Evolutionary conservation across 192 early-diverging fungal genomes (phyloP).

Genomic region (Chytriomyces sp.): DNA sequence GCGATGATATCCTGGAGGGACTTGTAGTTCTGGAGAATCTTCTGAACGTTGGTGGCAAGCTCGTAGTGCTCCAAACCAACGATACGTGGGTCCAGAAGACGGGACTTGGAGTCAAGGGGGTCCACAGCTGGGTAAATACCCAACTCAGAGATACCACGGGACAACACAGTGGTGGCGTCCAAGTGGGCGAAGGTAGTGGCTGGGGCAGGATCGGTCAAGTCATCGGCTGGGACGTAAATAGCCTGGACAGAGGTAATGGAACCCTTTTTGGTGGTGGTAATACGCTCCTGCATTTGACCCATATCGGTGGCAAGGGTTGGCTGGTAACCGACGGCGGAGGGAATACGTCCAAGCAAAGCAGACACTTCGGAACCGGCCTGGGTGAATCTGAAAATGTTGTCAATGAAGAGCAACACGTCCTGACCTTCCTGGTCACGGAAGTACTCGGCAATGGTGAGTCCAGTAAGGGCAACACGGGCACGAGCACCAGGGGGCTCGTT

Average conservation of each 20-base stretch:
- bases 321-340: slow-evolving; percentile 99
- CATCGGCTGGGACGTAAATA: slow-evolving; percentile 98
- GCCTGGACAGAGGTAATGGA: slow-evolving; percentile 98
- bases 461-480: slow-evolving; percentile 97
- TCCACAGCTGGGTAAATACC: slow-evolving; percentile 99
- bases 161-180: slow-evolving; percentile 99
- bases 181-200: slow-evolving; percentile 99
- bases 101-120: slow-evolving; percentile 97
- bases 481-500: slow-evolving; percentile 99
- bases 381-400: slow-evolving; percentile 99
- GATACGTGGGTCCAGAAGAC: slow-evolving; percentile 96
- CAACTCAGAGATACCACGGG: slow-evolving; percentile 96
- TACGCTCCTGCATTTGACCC: slow-evolving; percentile 99
- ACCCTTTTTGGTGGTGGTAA: slow-evolving; percentile 99
- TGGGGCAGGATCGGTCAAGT: slow-evolving; percentile 99
- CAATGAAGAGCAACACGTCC: slow-evolving; percentile 99
- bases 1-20: slow-evolving; percentile 99
- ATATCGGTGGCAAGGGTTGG: slow-evolving; percentile 98
- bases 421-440: slow-evolving; percentile 99
- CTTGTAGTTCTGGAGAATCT: slow-evolving; percentile 98
- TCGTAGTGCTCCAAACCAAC: slow-evolving; percentile 95
- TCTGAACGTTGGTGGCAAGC: slow-evolving; percentile 90
- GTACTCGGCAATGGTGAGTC: slow-evolving; percentile 98
- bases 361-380: slow-evolving; percentile 99
- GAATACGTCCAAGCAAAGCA: slow-evolving; percentile 98